Evolutionary conservation across 805 yeast genomes (phyloP).

Genomic region (Lachancea quebecensis): DNA sequence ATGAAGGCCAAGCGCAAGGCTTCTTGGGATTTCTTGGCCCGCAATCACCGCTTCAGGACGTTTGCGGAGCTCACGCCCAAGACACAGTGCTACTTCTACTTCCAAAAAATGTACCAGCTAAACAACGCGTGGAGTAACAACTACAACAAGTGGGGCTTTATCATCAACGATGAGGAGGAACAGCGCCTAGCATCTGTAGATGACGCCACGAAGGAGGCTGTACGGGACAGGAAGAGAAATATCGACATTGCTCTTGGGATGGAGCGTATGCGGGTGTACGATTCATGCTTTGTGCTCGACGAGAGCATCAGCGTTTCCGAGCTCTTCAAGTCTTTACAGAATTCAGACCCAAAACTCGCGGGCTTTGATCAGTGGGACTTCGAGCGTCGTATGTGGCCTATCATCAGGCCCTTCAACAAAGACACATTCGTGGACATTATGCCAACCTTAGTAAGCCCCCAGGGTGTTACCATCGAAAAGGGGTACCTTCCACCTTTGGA

Average conservation of each 20-base stretch:
- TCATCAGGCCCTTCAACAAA: constrained; percentile 10
- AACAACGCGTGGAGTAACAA: constrained; percentile 16
- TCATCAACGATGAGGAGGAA: constrained; percentile 10
- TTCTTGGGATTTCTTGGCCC: constrained; percentile 9
- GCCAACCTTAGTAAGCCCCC: constrained; percentile 12
- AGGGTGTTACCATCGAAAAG: constrained; percentile 5
- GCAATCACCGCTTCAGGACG: constrained; percentile 5
- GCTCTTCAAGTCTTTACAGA: neutral
- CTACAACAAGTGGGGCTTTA: constrained; percentile 7
- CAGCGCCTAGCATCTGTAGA: constrained; percentile 1
- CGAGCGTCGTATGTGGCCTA: constrained; percentile 21
- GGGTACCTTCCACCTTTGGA: constrained; percentile 11
- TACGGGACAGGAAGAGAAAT: constrained; percentile 5
- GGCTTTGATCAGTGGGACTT: constrained; percentile 16
- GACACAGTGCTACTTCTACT: constrained; percentile 14
- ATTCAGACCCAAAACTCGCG: neutral
- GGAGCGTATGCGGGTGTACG: constrained; percentile 19
- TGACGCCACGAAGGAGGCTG: constrained; percentile 4
- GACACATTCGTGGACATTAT: constrained; percentile 12
- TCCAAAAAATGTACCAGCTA: constrained; percentile 14
- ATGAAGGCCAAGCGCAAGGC: constrained; percentile 3
- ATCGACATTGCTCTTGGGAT: constrained; percentile 9
- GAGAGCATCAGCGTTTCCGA: constrained; percentile 1
- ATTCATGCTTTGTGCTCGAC: constrained; percentile 15
- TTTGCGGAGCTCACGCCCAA: constrained; percentile 10